phyloP scores from a whole-genome alignment of 345 rosid genomes.

The Eucalyptus marginata region DNA sequence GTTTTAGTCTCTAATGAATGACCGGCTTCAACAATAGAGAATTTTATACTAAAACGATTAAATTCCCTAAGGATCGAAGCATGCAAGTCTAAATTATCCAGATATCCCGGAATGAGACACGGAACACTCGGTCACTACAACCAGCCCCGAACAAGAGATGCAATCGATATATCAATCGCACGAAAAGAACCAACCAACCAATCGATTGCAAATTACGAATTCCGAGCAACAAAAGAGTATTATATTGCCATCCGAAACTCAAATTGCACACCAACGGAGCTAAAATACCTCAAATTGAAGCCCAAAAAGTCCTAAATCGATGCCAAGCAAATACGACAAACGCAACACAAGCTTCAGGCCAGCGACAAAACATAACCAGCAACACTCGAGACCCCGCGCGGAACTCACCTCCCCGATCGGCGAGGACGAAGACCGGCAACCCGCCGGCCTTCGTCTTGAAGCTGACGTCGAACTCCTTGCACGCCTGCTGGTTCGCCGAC shows the following conservation, averaged over 20 bases:
- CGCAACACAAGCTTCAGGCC: not conserved
- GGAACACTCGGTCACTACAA: not conserved
- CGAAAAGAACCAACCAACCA: not conserved
- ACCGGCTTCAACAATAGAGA: not conserved
- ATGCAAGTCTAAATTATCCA: not conserved
- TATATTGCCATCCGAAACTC: not conserved
- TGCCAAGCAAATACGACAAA: not conserved
- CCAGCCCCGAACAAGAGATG: not conserved
- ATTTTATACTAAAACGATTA: not conserved
- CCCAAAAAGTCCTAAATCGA: not conserved
- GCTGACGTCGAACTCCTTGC: constrained; percentile 30
- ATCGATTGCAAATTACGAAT: not conserved
- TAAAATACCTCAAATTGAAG: not conserved
- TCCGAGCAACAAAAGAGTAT: not conserved
- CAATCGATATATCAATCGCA: not conserved
- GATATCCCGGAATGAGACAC: not conserved
- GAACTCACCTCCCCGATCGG: constrained; percentile 48
- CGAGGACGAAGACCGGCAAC: constrained; percentile 30
- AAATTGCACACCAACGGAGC: not conserved
- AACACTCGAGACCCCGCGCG: not conserved
- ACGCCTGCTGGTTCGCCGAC: constrained; percentile 34
- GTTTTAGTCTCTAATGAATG: not conserved
- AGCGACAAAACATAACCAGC: not conserved
- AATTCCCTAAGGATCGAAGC: not conserved
- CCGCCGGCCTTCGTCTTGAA: constrained; percentile 36